A percentile compares a stretch with the other conserved stretches of the same genome.
These are phyloP conservation scores for Globisporangium nodosum DNA, from an alignment of 352 stramenopile species.

Conservation along the genomic window DNA sequence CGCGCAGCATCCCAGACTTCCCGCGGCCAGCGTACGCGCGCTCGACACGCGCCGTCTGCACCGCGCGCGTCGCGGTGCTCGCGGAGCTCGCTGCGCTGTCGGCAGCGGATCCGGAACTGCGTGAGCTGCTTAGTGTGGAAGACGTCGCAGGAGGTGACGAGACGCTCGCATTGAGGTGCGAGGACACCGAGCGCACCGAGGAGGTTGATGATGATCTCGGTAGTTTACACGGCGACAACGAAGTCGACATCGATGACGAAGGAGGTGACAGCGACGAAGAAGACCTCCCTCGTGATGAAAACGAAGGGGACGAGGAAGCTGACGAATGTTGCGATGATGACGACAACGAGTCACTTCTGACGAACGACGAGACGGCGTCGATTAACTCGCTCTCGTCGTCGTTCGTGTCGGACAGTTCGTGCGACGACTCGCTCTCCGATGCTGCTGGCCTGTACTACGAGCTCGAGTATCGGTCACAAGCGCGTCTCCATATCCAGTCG, in stretches of 20 bases:
- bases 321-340: not conserved
- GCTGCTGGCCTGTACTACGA: constrained; percentile 13
- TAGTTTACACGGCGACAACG: not conserved
- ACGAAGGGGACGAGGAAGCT: not conserved
- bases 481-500: not conserved
- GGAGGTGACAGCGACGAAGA: not conserved
- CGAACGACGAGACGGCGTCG: constrained; percentile 15
- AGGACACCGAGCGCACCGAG: not conserved
- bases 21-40: constrained; percentile 6
- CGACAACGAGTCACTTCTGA: constrained; percentile 6
- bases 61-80: not conserved
- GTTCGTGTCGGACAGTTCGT: constrained; percentile 11
- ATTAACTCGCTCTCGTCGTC: constrained; percentile 16
- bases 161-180: not conserved
- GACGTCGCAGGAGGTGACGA: not conserved
- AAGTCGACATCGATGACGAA: not conserved
- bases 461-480: constrained; percentile 1
- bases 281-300: not conserved
- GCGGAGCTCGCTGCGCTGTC: not conserved
- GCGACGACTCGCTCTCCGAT: constrained; percentile 7
- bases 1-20: constrained; percentile 11
- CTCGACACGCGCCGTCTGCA: not conserved
- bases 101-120: not conserved
- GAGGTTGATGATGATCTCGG: not conserved
- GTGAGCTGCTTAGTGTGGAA: not conserved